Conservation (phyloP, 176 grass and related monocot species). For the Carex pumila region DNA sequence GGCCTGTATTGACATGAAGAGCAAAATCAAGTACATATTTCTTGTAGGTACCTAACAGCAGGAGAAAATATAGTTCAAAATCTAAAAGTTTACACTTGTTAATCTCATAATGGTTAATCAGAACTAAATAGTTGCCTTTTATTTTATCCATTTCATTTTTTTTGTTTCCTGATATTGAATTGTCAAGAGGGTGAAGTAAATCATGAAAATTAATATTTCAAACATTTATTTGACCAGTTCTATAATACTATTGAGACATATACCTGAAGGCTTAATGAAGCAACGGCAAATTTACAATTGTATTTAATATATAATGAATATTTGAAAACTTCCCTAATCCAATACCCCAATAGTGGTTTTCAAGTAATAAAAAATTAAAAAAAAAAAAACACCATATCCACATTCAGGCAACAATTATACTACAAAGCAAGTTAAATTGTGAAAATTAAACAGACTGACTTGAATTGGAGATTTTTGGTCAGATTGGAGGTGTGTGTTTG, state of each 20-base stretch:
- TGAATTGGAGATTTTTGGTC: slow-evolving; percentile 30
- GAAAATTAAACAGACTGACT: slow-evolving; percentile 1
- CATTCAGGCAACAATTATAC: neutral
- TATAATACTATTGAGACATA: neutral
- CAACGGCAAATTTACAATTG: neutral
- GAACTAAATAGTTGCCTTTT: neutral
- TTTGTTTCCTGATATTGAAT: neutral
- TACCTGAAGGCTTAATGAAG: neutral
- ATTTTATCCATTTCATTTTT: neutral
- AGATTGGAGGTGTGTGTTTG: slow-evolving; percentile 50
- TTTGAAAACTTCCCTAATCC: neutral
- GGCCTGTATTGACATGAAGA: neutral
- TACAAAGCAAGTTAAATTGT: neutral
- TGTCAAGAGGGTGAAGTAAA: neutral
- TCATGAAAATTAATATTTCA: neutral
- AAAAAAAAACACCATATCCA: neutral
- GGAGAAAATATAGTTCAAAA: neutral
- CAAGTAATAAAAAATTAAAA: neutral
- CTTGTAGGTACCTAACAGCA: neutral
- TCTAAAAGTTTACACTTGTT: neutral
- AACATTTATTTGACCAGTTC: neutral
- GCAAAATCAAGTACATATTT: neutral
- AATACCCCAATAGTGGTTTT: neutral
- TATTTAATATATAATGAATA: neutral
- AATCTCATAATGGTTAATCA: neutral